These are phyloP conservation scores for Hypsizygus ulmarius DNA, from an alignment of 1,284 basidiomycete species.

Conservation along the genomic window DNA sequence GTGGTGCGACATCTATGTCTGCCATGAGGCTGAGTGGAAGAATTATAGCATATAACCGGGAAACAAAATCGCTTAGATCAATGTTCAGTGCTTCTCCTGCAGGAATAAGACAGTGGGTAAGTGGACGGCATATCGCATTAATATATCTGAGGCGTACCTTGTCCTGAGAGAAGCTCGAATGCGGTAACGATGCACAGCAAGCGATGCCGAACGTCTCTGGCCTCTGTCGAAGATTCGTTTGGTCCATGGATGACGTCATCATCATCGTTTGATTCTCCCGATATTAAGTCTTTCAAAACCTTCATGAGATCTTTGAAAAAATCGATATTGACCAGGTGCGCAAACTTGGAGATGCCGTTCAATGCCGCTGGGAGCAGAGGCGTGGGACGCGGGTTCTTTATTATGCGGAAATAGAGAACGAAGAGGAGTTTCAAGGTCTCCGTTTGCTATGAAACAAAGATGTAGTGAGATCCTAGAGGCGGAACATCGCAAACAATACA, in stretches of 20 bases:
- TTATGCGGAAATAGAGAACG: slow-evolving; percentile 94
- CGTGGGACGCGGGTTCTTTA: slow-evolving; percentile 85
- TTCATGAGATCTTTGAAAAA: slow-evolving; percentile 96
- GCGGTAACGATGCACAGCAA: slow-evolving; percentile 92
- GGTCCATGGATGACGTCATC: slow-evolving; percentile 34
- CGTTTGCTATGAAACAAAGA: slow-evolving; percentile 67
- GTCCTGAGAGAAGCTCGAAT: slow-evolving; percentile 93
- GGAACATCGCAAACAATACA: slow-evolving; percentile 16
- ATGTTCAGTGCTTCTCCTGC: slow-evolving; percentile 94
- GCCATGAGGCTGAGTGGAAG: slow-evolving; percentile 54
- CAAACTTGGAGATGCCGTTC: slow-evolving; percentile 89
- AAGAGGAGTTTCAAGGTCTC: slow-evolving; percentile 98
- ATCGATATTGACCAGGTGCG: slow-evolving; percentile 97
- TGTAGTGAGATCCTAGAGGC: slow-evolving; percentile 6
- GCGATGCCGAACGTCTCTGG: slow-evolving; percentile 55
- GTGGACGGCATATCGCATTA: not conserved
- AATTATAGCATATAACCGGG: slow-evolving; percentile 71
- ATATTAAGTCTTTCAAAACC: slow-evolving; percentile 80
- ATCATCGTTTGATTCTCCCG: slow-evolving; percentile 45
- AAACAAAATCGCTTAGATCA: slow-evolving; percentile 89
- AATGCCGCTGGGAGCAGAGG: slow-evolving; percentile 87
- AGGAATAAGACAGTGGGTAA: slow-evolving; percentile 12
- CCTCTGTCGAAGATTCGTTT: slow-evolving; percentile 17
- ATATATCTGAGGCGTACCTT: slow-evolving; percentile 60
- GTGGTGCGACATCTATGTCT: slow-evolving; percentile 41